A percentile compares a stretch with the other conserved stretches of the same genome.
phyloP scores from a whole-genome alignment of 352 stramenopile genomes.

The Phytophthora brassicae region DNA sequence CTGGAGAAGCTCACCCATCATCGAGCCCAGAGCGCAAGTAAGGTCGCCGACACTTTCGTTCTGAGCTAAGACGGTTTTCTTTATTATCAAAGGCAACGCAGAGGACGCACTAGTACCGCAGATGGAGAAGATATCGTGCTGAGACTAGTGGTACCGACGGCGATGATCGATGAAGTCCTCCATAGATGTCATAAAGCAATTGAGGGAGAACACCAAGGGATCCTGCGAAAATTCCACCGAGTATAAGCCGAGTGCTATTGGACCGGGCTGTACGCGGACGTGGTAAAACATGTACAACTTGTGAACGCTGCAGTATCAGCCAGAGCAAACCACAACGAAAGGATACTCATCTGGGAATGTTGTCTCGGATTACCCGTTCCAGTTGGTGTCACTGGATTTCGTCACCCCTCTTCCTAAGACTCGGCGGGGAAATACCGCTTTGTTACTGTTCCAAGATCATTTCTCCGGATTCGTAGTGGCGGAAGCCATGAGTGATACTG shows the following conservation, averaged over 20 bases:
- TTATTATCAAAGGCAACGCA: neutral
- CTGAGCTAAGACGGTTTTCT: conserved; percentile 1
- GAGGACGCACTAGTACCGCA: neutral
- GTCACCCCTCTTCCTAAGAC: neutral
- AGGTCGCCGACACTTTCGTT: conserved; percentile 2
- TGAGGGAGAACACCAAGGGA: conserved; percentile 1
- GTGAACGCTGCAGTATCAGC: neutral
- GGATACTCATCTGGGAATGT: conserved; percentile 3
- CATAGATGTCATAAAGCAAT: conserved; percentile 5
- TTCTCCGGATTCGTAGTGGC: neutral
- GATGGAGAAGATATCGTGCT: neutral
- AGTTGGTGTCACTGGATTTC: neutral
- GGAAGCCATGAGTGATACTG: neutral
- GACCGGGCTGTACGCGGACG: conserved; percentile 4
- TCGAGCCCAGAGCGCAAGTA: neutral
- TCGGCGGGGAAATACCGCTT: neutral
- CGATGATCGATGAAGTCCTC: conserved; percentile 7
- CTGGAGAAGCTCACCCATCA: neutral
- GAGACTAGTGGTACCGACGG: conserved; percentile 2
- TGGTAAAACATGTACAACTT: conserved; percentile 2
- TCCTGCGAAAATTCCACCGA: neutral
- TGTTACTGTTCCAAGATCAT: neutral
- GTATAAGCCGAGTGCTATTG: conserved; percentile 12
- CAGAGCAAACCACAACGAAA: neutral
- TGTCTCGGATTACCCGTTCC: neutral